Conservation (phyloP, 1,139 yeast genomes). For the Yamadazyma pseudoaaseri region DNA sequence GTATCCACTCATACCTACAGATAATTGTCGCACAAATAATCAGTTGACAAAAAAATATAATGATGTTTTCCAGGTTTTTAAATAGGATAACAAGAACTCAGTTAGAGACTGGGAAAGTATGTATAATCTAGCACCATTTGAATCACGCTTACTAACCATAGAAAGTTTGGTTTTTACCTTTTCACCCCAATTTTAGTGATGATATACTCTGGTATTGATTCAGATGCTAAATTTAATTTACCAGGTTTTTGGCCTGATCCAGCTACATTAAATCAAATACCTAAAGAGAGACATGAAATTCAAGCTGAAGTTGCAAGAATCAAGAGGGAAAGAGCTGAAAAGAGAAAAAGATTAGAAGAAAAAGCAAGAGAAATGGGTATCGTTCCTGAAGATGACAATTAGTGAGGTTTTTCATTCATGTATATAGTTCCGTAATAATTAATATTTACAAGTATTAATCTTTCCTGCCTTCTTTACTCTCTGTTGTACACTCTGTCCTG, state of each 20-base stretch:
- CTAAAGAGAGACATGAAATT: slow-evolving; percentile 90
- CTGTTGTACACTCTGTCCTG: no score
- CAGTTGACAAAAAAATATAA: slow-evolving; percentile 4
- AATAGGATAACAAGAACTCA: slow-evolving; percentile 53
- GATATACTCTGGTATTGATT: slow-evolving; percentile 89
- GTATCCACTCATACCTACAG: slow-evolving; percentile 17
- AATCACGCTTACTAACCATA: not conserved
- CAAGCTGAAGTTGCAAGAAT: slow-evolving; percentile 89
- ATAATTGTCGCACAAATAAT: slow-evolving; percentile 3
- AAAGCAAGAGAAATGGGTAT: slow-evolving; percentile 68
- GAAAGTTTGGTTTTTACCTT: slow-evolving; percentile 77
- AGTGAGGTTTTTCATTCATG: slow-evolving; percentile 21
- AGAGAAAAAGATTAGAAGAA: slow-evolving; percentile 71
- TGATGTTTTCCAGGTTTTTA: slow-evolving; percentile 24
- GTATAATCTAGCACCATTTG: slow-evolving; percentile 27
- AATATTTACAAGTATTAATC: no score
- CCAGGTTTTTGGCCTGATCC: slow-evolving; percentile 99
- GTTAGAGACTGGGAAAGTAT: slow-evolving; percentile 66
- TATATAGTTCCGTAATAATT: slow-evolving; percentile 10
- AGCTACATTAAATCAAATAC: slow-evolving; percentile 81
- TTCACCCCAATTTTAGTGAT: slow-evolving; percentile 83
- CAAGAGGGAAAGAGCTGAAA: slow-evolving; percentile 70
- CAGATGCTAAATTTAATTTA: slow-evolving; percentile 83
- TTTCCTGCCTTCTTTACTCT: no score
- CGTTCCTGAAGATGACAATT: no score